A percentile compares a stretch with the other conserved stretches of the same genome.
Evolutionary conservation across 192 early-diverging fungal genomes (phyloP).

Genomic region (Dissophora globulifera): DNA sequence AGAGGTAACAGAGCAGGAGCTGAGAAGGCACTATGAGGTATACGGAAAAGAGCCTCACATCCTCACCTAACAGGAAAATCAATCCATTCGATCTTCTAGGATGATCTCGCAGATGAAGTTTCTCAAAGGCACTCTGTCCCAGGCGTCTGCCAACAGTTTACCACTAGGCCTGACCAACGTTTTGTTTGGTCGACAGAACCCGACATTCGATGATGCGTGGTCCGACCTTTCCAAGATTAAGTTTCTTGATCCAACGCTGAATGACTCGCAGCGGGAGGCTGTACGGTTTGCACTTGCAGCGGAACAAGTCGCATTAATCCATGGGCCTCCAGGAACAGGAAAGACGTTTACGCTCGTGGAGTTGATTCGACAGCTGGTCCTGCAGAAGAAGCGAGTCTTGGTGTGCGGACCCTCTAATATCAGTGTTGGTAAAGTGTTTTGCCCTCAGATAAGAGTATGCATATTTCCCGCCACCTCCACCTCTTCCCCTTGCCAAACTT

Average conservation of each 20-base stretch:
- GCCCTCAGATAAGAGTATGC: not conserved
- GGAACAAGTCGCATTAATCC: conserved; percentile 77
- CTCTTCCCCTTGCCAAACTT: too few relatives aligned
- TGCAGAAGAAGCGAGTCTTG: conserved; percentile 70
- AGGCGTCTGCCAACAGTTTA: conserved; percentile 33
- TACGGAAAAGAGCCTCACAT: too few relatives aligned
- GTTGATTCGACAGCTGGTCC: conserved; percentile 78
- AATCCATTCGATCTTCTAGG: conserved; percentile 21
- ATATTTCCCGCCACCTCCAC: too few relatives aligned
- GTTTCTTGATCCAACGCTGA: conserved; percentile 71
- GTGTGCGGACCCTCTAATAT: conserved; percentile 94
- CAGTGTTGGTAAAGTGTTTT: conserved; percentile 67
- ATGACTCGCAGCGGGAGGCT: conserved; percentile 77
- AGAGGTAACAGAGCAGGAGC: conserved; percentile 34
- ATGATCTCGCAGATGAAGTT: conserved; percentile 52
- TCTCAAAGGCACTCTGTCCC: conserved; percentile 55
- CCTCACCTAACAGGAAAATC: too few relatives aligned
- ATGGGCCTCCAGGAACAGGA: conserved; percentile 91
- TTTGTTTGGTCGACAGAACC: conserved; percentile 56
- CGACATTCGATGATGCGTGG: conserved; percentile 29
- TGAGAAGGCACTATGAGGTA: too few relatives aligned
- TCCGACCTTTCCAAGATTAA: conserved; percentile 42
- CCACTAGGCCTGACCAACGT: conserved; percentile 49
- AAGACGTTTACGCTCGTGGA: conserved; percentile 93
- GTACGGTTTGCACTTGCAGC: conserved; percentile 70